Evolutionary conservation across 768 basidiomycete genomes (phyloP).

Genomic region (Xerocomellus amylosporus): DNA sequence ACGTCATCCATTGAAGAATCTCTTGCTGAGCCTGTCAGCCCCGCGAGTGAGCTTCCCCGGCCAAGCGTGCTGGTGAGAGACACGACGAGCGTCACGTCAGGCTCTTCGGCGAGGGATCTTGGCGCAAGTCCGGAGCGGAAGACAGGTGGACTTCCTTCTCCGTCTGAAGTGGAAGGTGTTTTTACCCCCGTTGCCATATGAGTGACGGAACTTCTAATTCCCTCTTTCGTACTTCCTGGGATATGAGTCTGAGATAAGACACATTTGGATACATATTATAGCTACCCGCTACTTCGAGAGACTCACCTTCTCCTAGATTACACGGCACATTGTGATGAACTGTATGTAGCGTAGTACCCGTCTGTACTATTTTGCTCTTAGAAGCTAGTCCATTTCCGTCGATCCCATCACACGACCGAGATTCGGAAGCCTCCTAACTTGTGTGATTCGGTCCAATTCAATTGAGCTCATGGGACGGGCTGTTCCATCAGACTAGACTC

Average conservation of each 20-base stretch:
- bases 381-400: constrained; percentile 23
- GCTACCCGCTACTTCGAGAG: constrained; percentile 7
- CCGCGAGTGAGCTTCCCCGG: constrained; percentile 28
- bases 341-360: constrained; percentile 25
- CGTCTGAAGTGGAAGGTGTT: constrained; percentile 13
- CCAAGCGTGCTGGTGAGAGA: constrained; percentile 31
- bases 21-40: constrained; percentile 34
- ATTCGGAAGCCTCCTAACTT: not conserved
- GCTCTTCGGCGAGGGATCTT: constrained; percentile 25
- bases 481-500: not conserved
- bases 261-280: constrained; percentile 18
- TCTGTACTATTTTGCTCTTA: constrained; percentile 27
- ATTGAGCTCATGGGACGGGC: no score
- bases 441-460: no score
- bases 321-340: constrained; percentile 6
- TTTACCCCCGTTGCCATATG: constrained; percentile 31
- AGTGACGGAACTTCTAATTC: constrained; percentile 21
- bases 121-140: constrained; percentile 31
- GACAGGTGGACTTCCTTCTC: constrained; percentile 11
- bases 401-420: constrained; percentile 1
- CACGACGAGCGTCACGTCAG: constrained; percentile 28
- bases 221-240: constrained; percentile 6
- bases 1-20: constrained; percentile 38
- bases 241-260: constrained; percentile 8
- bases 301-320: constrained; percentile 2